phyloP scores from a whole-genome alignment of 2,329 filamentous ascomycete species.

The Periconia sp. region DNA sequence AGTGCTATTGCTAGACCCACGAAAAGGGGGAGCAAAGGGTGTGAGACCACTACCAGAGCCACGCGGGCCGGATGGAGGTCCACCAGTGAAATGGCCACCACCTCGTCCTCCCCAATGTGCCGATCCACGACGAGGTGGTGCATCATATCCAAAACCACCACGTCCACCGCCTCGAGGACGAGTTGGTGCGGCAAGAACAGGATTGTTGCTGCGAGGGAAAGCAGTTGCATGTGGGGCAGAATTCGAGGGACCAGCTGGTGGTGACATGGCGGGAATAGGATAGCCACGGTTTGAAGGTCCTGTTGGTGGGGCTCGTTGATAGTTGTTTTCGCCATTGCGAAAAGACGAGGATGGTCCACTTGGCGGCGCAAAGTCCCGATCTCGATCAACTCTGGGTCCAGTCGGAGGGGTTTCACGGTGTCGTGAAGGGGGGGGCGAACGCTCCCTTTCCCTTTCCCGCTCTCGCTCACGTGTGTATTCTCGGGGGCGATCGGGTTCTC shows the following conservation, averaged over 20 bases:
- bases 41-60: constrained; percentile 28
- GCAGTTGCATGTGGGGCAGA: constrained; percentile 31
- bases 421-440: constrained; percentile 41
- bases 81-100: constrained; percentile 31
- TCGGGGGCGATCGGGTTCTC: constrained; percentile 28
- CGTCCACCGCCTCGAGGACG: constrained; percentile 44
- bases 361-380: constrained; percentile 41
- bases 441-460: constrained; percentile 31
- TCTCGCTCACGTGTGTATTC: constrained; percentile 27
- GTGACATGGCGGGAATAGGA: constrained; percentile 42
- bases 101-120: constrained; percentile 34
- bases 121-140: constrained; percentile 39
- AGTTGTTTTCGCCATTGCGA: constrained; percentile 40
- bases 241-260: constrained; percentile 41
- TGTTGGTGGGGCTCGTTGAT: constrained; percentile 41
- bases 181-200: constrained; percentile 44
- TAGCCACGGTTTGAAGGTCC: constrained; percentile 41
- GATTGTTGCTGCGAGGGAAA: constrained; percentile 37
- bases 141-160: constrained; percentile 44
- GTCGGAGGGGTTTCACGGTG: constrained; percentile 42
- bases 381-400: constrained; percentile 35
- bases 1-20: constrained; percentile 46
- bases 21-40: constrained; percentile 40
- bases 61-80: constrained; percentile 39
- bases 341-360: constrained; percentile 39